Evolutionary conservation across 768 basidiomycete species (phyloP), one percentile per base, ranked within the genome.

Genomic region (Auriscalpium vulgare): DNA sequence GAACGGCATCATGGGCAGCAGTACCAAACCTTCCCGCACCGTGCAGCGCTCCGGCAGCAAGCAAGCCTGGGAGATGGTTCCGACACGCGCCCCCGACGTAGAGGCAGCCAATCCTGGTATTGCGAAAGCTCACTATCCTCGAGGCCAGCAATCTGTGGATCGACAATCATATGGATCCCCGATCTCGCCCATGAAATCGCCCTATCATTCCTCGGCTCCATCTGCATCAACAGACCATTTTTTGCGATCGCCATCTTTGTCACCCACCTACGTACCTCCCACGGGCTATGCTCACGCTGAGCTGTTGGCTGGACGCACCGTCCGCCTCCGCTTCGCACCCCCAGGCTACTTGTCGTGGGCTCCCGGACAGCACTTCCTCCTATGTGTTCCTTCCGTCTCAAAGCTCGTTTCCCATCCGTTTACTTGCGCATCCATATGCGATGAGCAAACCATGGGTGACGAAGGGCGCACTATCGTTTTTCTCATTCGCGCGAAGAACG

Each of bases 361-460:
- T 1, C 82, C 88, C 2, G 89, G 88, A n/a, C 89, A 91, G 67
- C 85, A 88, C 67, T 82, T 90, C 62, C 74, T 86, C 21, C 73
- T 91, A 57, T 79, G 74, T 51, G 74, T 89, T 17, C 88, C 89
- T 0, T 76, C 77, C 35, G 72, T 91, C 29, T 83, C 83, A 3
- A 72, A 69, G 37, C 73, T 84, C 63, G 77, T 80, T 23, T 76
- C 79, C 4, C 88, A 91, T 63, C 88, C 88, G 2, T 91, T 89
- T 68, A 89, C 89, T 0, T 80, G 79, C 57, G 81, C 80, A 21
- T 81, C 81, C 37, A 71, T 83, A 34, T 82, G 78, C 60, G 82
- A 85, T 54, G 70, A 72, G 51, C 69, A 74, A 60, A 70, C 71
- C 3, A 66, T 65, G 7, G 68, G 70, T n/a, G 73, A 76, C 49